Base-by-base conservation (phyloP, 2,329 filamentous ascomycete species). In the Monosporascus sp. region DNA sequence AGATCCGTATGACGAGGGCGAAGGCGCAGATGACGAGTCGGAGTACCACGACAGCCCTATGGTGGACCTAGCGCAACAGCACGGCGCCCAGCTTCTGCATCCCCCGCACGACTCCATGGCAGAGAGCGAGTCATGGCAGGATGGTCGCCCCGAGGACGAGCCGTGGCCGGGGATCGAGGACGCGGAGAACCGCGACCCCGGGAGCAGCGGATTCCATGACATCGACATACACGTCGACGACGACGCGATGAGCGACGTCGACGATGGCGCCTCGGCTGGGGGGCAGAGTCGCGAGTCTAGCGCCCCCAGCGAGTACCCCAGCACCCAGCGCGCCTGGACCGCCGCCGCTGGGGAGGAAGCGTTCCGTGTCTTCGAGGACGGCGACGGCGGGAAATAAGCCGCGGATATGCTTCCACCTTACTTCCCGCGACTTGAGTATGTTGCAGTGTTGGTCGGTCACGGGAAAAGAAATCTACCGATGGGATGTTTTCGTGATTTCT, bases 161-260 rank as follows among this genome's bases (percentile, higher is more conserved):
- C 74, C 75, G 2, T 81, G 80, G 78, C 77, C 74, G 0, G 81
- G 81, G 8, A 79, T 83, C 48, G 79, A 82, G 56, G 80, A 82
- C 49, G 73, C 70, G 2, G 80, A 83, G 59, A 82, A 82, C 53
- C 65, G 76, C 36, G 75, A 81, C 47, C 78, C 78, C 2, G 55
- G 59, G 17, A 49, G 47, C 27, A 18, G 31, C n/a, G 47, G 27
- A 5, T 49, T 38, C 36, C n/a, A 38, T 3, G 47, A 49, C 25
- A 58, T 65, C 45, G 54, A 57, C 49, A 60, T 66, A 20, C 59
- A 63, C 48, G 44, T 58, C 20, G 64, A 64, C 36, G 60, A 61
- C 14, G 64, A 65, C 47, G 64, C 57, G 24, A 65, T 67, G 65
- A 62, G 51, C 27, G 60, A 62, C 46, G 52, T 31, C 2, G 49